phyloP scores from a whole-genome alignment of 371 early-diverging fungal genomes.

The Rhizomucor pusillus region DNA sequence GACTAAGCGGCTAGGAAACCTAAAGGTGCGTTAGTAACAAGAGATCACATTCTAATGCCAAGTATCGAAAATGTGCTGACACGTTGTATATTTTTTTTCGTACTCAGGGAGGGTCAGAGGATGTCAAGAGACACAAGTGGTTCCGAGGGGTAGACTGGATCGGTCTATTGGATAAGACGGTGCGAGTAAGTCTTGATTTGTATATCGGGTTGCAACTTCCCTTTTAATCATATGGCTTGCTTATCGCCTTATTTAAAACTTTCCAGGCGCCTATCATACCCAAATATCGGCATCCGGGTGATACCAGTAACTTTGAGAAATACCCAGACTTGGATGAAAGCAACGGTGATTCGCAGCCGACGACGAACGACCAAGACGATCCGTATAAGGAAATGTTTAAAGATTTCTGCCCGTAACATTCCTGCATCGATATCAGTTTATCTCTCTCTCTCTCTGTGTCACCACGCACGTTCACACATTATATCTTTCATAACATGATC shows the following conservation, averaged over 20 bases:
- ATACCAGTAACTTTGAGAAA: conserved; percentile 71
- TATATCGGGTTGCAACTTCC: neutral
- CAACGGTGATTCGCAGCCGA: conserved; percentile 19
- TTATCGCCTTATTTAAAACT: conserved; percentile 41
- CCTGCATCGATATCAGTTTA: too few species aligned
- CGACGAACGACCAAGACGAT: conserved; percentile 17
- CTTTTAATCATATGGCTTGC: conserved; percentile 4
- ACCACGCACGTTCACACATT: neutral
- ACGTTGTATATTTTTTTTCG: neutral
- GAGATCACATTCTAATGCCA: neutral
- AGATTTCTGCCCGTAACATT: conserved; percentile 19
- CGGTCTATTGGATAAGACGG: conserved; percentile 63
- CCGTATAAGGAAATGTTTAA: conserved; percentile 38
- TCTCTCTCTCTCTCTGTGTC: neutral
- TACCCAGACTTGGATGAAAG: conserved; percentile 45
- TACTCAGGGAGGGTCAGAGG: conserved; percentile 33
- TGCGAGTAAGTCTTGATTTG: conserved; percentile 56
- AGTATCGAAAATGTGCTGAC: neutral
- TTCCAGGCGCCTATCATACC: conserved; percentile 33
- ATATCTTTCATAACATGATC: neutral
- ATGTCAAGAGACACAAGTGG: conserved; percentile 87
- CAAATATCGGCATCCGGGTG: conserved; percentile 22
- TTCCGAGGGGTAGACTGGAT: conserved; percentile 86
- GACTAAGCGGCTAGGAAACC: conserved; percentile 75
- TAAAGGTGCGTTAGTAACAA: conserved; percentile 10